Evolutionary conservation across 1,284 basidiomycete species (phyloP).

Genomic region (Ceratobasidium sp.): DNA sequence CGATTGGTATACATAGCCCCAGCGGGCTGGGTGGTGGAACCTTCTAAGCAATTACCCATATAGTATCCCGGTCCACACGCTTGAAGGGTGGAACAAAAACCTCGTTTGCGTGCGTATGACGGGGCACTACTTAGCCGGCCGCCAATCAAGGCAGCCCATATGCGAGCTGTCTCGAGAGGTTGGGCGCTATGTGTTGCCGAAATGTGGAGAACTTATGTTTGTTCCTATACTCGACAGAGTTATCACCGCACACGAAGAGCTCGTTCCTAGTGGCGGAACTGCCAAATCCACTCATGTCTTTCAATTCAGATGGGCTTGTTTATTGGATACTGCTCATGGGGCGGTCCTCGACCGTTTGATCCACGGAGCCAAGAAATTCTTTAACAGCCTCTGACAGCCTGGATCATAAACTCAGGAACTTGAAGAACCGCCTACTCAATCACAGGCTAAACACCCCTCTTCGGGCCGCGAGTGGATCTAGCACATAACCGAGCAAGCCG

Average conservation of each 20-base stretch:
- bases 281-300: neutral
- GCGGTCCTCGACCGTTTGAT: neutral
- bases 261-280: neutral
- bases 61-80: slow-evolving; percentile 1
- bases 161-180: slow-evolving; percentile 4
- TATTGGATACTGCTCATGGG: too few relatives aligned
- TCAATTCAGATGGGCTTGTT: neutral
- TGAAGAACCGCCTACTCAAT: neutral
- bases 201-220: neutral
- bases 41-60: neutral
- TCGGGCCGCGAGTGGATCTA: neutral
- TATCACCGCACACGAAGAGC: neutral
- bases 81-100: neutral
- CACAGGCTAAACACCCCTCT: neutral
- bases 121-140: slow-evolving; percentile 15
- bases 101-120: neutral
- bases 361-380: neutral
- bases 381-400: neutral
- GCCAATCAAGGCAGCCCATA: slow-evolving; percentile 24
- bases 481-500: neutral
- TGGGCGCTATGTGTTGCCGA: neutral
- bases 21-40: slow-evolving; percentile 2
- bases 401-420: neutral
- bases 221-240: slow-evolving; percentile 27
- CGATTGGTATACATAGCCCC: slow-evolving; percentile 1